Evolutionary conservation across 2,329 filamentous ascomycete genomes (phyloP), one percentile per base, ranked within the genome.

Genomic region (Colletotrichum viniferum): DNA sequence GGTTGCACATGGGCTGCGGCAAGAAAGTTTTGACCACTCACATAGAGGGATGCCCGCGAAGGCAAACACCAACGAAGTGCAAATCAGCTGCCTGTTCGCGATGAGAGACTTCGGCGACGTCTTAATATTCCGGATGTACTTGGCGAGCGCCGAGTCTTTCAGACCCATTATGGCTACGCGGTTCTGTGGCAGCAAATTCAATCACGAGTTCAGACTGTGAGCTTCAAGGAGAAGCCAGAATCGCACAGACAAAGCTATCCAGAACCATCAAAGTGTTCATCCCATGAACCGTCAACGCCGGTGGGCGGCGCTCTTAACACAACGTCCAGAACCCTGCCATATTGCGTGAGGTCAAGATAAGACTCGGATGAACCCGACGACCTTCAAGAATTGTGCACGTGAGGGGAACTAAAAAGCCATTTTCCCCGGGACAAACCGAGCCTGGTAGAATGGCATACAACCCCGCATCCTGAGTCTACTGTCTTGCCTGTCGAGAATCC

Each of bases 391-490:
- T 4, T 0, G 18, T 48, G 38, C 38, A 48, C 38, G 38, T 48
- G 38, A 52, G 43, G 3, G n/a, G n/a, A 2, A 13, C n/a, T 1
- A 52, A 7, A 52, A 16, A 18, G 2, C 43, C 3, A 21, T 52
- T 3, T 52, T 21, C 0, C 2, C 43, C 43, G 43, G 43, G 43
- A 52, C 43, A 52, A 52, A 52, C 43, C 43, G 43, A 52, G 43
- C n/a, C 43, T 13, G n/a, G 43, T 3, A 52, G 43, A 4, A 14
- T 52, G 10, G 43, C 43, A 0, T 52, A 13, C 43, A 52, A 52
- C 10, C 43, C 43, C n/a, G 43, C 43, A 0, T 52, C 0, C 43
- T 52, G 0, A 52, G 43, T 0, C n/a, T n/a, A n/a, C n/a, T n/a
- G n/a, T n/a, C 1, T 7, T 52, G 43, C 10, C 3, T 52, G n/a